A percentile compares a stretch with the other conserved stretches of the same genome.
Conservation (phyloP, 257 asterid species). For the Solanum habrochaites region DNA sequence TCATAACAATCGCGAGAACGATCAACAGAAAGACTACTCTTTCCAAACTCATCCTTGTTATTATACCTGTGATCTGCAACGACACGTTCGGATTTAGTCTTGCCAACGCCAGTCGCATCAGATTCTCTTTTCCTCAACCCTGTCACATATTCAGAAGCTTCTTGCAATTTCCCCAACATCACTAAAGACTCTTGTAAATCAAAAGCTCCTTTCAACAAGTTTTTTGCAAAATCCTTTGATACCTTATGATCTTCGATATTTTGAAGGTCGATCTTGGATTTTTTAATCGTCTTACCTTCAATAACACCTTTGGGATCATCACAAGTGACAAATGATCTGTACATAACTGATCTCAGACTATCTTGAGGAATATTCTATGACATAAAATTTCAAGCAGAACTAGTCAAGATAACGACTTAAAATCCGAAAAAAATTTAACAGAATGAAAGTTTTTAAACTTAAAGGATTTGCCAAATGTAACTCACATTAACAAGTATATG, state of each 20-base stretch:
- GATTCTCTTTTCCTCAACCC: constrained; percentile 16
- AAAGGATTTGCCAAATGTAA: constrained; percentile 10
- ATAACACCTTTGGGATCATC: constrained; percentile 66
- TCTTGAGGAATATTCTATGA: constrained; percentile 53
- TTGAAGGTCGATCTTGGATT: constrained; percentile 25
- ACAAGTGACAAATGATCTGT: constrained; percentile 61
- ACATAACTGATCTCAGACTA: constrained; percentile 43
- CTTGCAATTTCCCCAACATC: constrained; percentile 53
- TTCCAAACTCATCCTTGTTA: constrained; percentile 12
- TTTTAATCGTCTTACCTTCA: constrained; percentile 42
- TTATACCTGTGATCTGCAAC: constrained; percentile 9
- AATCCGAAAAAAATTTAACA: constrained; percentile 1
- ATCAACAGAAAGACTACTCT: constrained; percentile 29
- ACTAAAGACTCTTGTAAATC: constrained; percentile 49
- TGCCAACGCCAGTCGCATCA: constrained; percentile 2
- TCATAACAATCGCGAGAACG: constrained; percentile 50
- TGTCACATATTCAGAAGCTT: constrained; percentile 33
- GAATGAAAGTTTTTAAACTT: background rate
- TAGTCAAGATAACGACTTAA: constrained; percentile 14
- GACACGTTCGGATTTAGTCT: constrained; percentile 17
- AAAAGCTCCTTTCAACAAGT: constrained; percentile 57
- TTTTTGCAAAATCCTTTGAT: constrained; percentile 34
- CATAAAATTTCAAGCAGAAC: constrained; percentile 7
- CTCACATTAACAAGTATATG: constrained; percentile 4
- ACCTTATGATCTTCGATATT: constrained; percentile 9